These are phyloP conservation scores for Sclerotinia spermophila DNA, from an alignment of 2,329 filamentous ascomycete genomes.

Conservation along the genomic window DNA sequence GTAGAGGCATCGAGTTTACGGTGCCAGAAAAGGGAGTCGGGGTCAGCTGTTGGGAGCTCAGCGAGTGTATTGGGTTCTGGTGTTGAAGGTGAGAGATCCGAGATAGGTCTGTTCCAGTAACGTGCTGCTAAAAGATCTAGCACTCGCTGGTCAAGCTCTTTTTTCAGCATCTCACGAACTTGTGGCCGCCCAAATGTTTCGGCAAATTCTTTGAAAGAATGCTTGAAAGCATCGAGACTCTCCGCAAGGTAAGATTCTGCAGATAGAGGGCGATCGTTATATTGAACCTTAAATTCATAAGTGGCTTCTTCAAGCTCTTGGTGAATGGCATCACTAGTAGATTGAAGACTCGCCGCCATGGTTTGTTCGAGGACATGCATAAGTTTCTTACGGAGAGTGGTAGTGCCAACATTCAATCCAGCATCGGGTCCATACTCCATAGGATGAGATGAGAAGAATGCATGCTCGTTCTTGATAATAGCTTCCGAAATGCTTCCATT, in stretches of 20 bases:
- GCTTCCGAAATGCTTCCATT: conserved; percentile 73
- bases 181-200: conserved; percentile 86
- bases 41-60: conserved; percentile 79
- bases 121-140: conserved; percentile 87
- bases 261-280: conserved; percentile 91
- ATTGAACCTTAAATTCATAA: conserved; percentile 99
- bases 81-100: conserved; percentile 67
- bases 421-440: conserved; percentile 71
- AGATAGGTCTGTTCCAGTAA: conserved; percentile 96
- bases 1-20: conserved; percentile 90
- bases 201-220: conserved; percentile 91
- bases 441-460: conserved; percentile 82
- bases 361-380: conserved; percentile 97
- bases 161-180: conserved; percentile 84
- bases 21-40: conserved; percentile 85
- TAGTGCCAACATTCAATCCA: conserved; percentile 75
- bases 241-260: conserved; percentile 96
- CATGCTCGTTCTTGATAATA: conserved; percentile 83
- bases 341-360: conserved; percentile 88
- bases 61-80: conserved; percentile 69
- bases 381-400: conserved; percentile 85
- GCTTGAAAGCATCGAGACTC: conserved; percentile 93
- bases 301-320: conserved; percentile 95
- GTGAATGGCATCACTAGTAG: conserved; percentile 85
- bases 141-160: conserved; percentile 90